Evolutionary conservation across 139 green algal genomes (phyloP).

Genomic region (Coelastrella sp.): DNA sequence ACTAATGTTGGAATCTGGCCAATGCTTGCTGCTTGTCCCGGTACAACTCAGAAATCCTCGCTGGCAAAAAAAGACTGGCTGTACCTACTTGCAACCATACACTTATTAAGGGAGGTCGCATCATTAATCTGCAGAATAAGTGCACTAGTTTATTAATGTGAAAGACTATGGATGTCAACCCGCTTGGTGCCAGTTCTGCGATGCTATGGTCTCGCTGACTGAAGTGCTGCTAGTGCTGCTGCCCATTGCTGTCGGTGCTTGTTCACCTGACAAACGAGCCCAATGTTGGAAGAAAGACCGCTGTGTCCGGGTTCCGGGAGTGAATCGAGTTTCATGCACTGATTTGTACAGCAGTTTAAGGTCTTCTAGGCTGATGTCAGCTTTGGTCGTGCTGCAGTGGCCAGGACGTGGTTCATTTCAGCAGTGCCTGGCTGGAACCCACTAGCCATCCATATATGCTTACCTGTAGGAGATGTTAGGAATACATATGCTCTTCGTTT

Average conservation of each 20-base stretch:
- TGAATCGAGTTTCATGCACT: background rate
- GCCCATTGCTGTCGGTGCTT: background rate
- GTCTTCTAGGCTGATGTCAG: background rate
- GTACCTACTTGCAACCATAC: no score
- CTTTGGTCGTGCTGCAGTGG: background rate
- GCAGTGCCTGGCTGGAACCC: no score
- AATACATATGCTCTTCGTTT: background rate
- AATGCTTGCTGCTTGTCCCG: background rate
- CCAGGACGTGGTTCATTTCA: no score
- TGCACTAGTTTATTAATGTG: no score
- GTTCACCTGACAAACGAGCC: slow-evolving; percentile 19
- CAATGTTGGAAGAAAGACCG: slow-evolving; percentile 26
- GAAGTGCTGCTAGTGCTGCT: no score
- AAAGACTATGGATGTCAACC: no score
- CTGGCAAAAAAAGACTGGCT: background rate
- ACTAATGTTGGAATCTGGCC: no score
- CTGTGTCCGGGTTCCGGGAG: background rate
- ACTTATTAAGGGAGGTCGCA: no score
- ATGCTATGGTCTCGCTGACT: no score
- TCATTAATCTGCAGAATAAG: no score
- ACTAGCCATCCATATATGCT: no score
- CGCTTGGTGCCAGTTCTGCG: no score
- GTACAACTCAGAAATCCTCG: background rate
- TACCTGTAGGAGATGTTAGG: slow-evolving; percentile 21
- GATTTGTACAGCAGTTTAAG: background rate